Conservation (phyloP, 768 basidiomycete species). For the Agrocybe praecox region DNA sequence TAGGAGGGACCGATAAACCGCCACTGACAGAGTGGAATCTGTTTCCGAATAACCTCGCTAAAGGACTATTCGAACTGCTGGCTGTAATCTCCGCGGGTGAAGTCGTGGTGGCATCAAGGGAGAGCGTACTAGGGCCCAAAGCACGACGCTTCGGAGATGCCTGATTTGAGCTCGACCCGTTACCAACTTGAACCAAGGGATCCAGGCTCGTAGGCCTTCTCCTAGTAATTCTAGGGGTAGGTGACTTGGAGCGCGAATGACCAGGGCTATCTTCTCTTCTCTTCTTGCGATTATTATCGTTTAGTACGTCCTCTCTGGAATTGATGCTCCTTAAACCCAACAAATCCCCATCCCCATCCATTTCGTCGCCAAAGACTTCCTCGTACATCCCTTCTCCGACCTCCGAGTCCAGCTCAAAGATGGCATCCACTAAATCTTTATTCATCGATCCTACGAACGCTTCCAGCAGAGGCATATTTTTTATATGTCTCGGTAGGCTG, state of each 20-base stretch:
- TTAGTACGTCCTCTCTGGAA: slow-evolving; percentile 37
- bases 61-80: slow-evolving; percentile 42
- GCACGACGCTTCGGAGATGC: slow-evolving; percentile 24
- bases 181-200: not conserved
- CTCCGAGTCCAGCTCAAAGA: slow-evolving; percentile 26
- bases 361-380: slow-evolving; percentile 75
- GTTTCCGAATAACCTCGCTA: slow-evolving; percentile 47
- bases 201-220: slow-evolving; percentile 24
- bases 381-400: slow-evolving; percentile 68
- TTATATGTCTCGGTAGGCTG: slow-evolving; percentile 70
- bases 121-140: slow-evolving; percentile 13
- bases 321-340: slow-evolving; percentile 39
- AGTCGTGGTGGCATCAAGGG: slow-evolving; percentile 13
- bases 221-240: slow-evolving; percentile 24
- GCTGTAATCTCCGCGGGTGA: slow-evolving; percentile 11
- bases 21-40: slow-evolving; percentile 8
- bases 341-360: slow-evolving; percentile 45
- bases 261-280: not conserved
- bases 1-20: not conserved
- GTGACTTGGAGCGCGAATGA: slow-evolving; percentile 10
- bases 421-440: not conserved
- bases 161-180: slow-evolving; percentile 5
- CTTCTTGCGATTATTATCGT: slow-evolving; percentile 1
- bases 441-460: slow-evolving; percentile 60
- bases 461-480: slow-evolving; percentile 74